Base-by-base conservation (phyloP, 2,329 filamentous ascomycete species). In the Epichloe coenophiala region DNA sequence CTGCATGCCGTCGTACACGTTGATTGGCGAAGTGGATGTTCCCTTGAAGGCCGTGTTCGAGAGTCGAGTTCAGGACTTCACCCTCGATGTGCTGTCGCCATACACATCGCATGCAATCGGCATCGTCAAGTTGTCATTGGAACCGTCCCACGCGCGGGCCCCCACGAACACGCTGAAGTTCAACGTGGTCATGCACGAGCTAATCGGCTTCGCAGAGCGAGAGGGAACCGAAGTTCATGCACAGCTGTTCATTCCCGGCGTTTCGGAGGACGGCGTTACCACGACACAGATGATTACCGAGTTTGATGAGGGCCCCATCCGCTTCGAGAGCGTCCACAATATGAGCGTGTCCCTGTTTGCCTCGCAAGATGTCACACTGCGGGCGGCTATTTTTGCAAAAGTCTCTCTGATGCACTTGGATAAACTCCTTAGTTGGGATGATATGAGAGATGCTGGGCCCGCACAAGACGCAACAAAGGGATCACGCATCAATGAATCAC, bases 101-200 rank as follows among this genome's bases (percentile, higher is more conserved):
- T 94, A 95, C 61, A 98, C 93, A 0, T 86, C 84, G 27, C 89
- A 89, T 59, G 87, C 88, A 8, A 81, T 97, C 53, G 93, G 91
- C 43, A 91, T 96, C 50, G 80, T 98, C 57, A 87, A 89, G 60
- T 72, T 98, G 38, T 91, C 91, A 0, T 71, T 98, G 6, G 93
- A 98, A 63, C 93, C 93, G 13, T 97, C 91, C 0, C 91, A 88
- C 45, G 90, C 91, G 2, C 84, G 94, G 60, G 91, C 90, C 4
- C 4, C 93, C 13, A 86, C 88, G 12, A 93, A 87, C 52, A 96
- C 88, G 2, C 72, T 97, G 52, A 98, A 97, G 64, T 98, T 98
- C 71, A 98, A 97, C 60, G 90, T 98, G 5, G 90, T 97, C 35
- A 95, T 98, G 88, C 90, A 95, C 61, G 89, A 97, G 62, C 80